phyloP scores from a whole-genome alignment of 73 alveolate genomes.

The Stentor coeruleus region DNA sequence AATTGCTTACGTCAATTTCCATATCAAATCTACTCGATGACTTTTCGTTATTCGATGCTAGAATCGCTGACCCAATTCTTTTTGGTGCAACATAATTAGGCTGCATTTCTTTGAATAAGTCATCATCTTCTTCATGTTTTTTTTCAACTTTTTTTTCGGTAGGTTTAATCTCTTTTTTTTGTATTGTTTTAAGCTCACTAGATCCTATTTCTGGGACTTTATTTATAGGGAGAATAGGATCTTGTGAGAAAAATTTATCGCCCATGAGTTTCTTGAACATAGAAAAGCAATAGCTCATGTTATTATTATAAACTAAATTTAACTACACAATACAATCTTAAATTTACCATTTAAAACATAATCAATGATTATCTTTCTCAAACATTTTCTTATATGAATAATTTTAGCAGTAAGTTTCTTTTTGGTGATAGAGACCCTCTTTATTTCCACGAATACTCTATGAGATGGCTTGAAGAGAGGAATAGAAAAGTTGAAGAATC shows the following conservation, averaged over 20 bases:
- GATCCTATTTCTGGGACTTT: neutral
- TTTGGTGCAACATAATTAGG: neutral
- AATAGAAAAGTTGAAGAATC: neutral
- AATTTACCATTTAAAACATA: too few relatives aligned
- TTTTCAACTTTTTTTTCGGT: too few relatives aligned
- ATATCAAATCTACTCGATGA: neutral
- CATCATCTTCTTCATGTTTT: slow-evolving; percentile 8
- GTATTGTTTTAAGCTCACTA: too few relatives aligned
- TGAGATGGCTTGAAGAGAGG: slow-evolving; percentile 11
- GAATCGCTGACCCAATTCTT: neutral
- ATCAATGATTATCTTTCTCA: too few relatives aligned
- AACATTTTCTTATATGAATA: too few relatives aligned
- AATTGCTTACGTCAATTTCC: neutral
- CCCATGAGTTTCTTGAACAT: neutral
- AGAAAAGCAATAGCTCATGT: slow-evolving; percentile 12
- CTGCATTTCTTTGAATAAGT: slow-evolving; percentile 4
- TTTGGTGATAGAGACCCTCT: slow-evolving; percentile 17
- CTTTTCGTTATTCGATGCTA: neutral
- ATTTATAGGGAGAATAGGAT: neutral
- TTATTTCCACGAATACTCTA: neutral
- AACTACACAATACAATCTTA: too few relatives aligned
- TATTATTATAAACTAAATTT: too few relatives aligned
- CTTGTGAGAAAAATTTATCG: neutral
- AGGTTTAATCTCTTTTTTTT: too few relatives aligned
- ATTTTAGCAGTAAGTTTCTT: neutral